Base-by-base conservation (phyloP, 208 protist genomes). In the Strigomonas culicis region DNA sequence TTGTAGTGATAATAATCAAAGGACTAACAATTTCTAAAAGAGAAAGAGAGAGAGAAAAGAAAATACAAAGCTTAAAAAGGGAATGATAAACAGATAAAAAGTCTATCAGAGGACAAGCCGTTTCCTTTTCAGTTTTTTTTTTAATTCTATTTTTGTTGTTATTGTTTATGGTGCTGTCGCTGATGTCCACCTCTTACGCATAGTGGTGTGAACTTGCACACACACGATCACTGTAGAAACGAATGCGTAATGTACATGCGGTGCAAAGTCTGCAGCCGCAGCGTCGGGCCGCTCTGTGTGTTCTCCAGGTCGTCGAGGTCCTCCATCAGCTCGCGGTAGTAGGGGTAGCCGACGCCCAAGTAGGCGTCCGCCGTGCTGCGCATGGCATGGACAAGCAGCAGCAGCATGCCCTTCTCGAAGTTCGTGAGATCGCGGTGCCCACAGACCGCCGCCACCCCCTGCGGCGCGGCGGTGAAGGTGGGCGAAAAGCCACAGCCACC, bases 301-400 rank as follows among this genome's bases (percentile, higher is more conserved):
- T 75, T 80, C 59, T 92, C 81, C 47, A 92, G 67, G 56, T 88
- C 75, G 15, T 92, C 84, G 27, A 90, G 63, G 62, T 91, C 85
- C 44, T 82, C 75, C 43, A 92, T 52, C 21, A 92, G 66, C 61
- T 84, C 80, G 44, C 72, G 69, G 21, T 77, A 77, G 31, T 86
- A 80, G 25, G 34, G 43, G 52, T 92, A 92, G 7, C 53, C 11
- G 0, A 57, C 61, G 34, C 77, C 62, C 10, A 88, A 66, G 62
- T 84, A 82, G 53, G 79, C 72, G 10, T 73, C 51, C 21, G 68
- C 82, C 7, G 76, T 68, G 10, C 70, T 73, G 19, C 88, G 79
- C 70, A 94, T 87, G 13, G 82, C 55, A 55, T 91, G 84, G 34
- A 84, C 78, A 8, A 89, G 63, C 22, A 94, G 69, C 67, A 94